Percentiles rank a stretch among this genome's conserved stretches.
Evolutionary conservation across 805 yeast genomes (phyloP).

Genomic region (Metschnikowia picachoensis): DNA sequence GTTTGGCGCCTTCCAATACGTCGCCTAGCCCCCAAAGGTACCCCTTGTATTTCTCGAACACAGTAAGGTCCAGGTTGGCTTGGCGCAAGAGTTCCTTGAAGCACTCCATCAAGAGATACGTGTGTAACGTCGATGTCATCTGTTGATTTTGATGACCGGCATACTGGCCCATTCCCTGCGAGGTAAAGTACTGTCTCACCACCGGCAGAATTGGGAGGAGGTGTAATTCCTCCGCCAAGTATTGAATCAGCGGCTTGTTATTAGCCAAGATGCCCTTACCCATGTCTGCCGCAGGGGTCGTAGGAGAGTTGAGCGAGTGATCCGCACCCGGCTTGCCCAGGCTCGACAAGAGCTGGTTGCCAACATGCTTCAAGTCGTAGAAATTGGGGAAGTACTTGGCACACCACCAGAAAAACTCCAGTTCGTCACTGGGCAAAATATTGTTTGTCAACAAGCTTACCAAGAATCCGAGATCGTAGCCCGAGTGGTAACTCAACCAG

Average conservation of each 20-base stretch:
- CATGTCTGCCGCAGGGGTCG: slow-evolving; percentile 6
- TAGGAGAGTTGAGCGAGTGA: slow-evolving; percentile 1
- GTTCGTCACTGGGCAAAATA: slow-evolving; percentile 74
- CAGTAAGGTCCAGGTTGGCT: slow-evolving; percentile 20
- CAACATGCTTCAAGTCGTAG: slow-evolving; percentile 70
- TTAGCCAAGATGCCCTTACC: slow-evolving; percentile 10
- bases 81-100: slow-evolving; percentile 52
- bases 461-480: slow-evolving; percentile 91
- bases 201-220: slow-evolving; percentile 59
- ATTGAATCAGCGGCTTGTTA: slow-evolving; percentile 51
- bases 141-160: slow-evolving; percentile 27
- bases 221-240: slow-evolving; percentile 61
- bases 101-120: slow-evolving; percentile 61
- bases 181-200: slow-evolving; percentile 37
- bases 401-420: slow-evolving; percentile 71
- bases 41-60: slow-evolving; percentile 41
- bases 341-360: slow-evolving; percentile 31
- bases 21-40: slow-evolving; percentile 49
- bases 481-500: slow-evolving; percentile 92
- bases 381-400: slow-evolving; percentile 72
- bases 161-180: slow-evolving; percentile 15
- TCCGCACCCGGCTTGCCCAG: neutral
- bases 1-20: slow-evolving; percentile 10
- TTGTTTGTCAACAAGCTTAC: slow-evolving; percentile 71
- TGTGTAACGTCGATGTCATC: slow-evolving; percentile 53